These are phyloP conservation scores for Arxiozyma telluris DNA, from an alignment of 1,139 yeast species.

Conservation along the genomic window DNA sequence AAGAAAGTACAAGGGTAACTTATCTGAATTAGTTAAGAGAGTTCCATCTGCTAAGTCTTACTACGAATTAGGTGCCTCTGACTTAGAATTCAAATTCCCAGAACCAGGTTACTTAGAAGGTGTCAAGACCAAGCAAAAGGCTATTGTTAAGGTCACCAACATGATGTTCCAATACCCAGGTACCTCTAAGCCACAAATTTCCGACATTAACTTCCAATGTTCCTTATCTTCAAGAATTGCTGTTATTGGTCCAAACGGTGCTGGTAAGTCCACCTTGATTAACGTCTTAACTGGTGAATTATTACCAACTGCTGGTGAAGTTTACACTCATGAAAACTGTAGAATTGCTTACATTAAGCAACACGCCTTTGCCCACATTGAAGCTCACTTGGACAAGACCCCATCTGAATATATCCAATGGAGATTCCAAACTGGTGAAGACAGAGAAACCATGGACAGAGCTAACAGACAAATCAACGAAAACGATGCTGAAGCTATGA, in stretches of 20 bases:
- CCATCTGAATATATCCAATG: conserved; percentile 99
- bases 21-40: conserved; percentile 95
- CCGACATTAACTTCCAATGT: conserved; percentile 92
- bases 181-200: conserved; percentile 89
- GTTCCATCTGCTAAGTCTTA: conserved; percentile 98
- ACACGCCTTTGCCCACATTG: conserved; percentile 99
- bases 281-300: conserved; percentile 99
- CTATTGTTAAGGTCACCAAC: conserved; percentile 93
- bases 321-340: conserved; percentile 98
- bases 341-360: conserved; percentile 99
- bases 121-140: conserved; percentile 99
- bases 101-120: conserved; percentile 99
- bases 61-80: conserved; percentile 98
- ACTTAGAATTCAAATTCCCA: conserved; percentile 92
- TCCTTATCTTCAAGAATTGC: conserved; percentile 99
- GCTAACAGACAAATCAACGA: conserved; percentile 98
- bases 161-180: conserved; percentile 99
- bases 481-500: conserved; percentile 95
- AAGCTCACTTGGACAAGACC: conserved; percentile 96
- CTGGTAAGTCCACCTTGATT: conserved; percentile 98
- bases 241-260: conserved; percentile 99
- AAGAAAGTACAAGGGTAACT: conserved; percentile 99
- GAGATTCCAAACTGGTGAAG: conserved; percentile 99
- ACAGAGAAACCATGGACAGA: conserved; percentile 99
- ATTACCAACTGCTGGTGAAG: conserved; percentile 96